Conservation (phyloP, 2,329 filamentous ascomycete species). For the Endocalyx cinctus region DNA sequence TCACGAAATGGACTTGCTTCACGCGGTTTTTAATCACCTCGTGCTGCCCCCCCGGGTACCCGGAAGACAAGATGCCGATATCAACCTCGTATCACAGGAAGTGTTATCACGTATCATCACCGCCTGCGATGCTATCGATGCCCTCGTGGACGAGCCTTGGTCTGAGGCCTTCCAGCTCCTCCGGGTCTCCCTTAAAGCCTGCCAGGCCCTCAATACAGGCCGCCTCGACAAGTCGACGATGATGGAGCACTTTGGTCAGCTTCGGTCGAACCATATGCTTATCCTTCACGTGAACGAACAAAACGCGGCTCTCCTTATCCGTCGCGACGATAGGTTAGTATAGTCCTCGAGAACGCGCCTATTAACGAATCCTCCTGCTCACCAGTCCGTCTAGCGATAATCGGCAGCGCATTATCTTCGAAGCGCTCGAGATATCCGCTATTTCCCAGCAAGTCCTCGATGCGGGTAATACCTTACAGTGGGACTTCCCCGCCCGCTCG, state of each 20-base stretch:
- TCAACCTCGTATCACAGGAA: slow-evolving; percentile 21
- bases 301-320: slow-evolving; percentile 21
- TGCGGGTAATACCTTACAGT: slow-evolving; percentile 41
- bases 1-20: slow-evolving; percentile 11
- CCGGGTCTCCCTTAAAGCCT: slow-evolving; percentile 11
- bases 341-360: not conserved
- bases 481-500: slow-evolving; percentile 53
- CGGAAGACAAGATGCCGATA: slow-evolving; percentile 25
- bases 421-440: slow-evolving; percentile 54
- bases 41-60: slow-evolving; percentile 39
- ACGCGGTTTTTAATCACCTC: slow-evolving; percentile 34
- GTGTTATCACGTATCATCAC: slow-evolving; percentile 22
- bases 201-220: slow-evolving; percentile 14
- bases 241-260: slow-evolving; percentile 7
- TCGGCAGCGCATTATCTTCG: slow-evolving; percentile 40
- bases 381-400: slow-evolving; percentile 6
- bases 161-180: slow-evolving; percentile 11
- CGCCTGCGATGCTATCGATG: slow-evolving; percentile 7
- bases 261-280: slow-evolving; percentile 10
- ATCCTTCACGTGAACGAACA: slow-evolving; percentile 22
- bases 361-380: not conserved
- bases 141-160: slow-evolving; percentile 8
- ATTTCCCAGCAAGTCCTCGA: slow-evolving; percentile 43
- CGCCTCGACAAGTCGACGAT: slow-evolving; percentile 15
- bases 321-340: slow-evolving; percentile 14